phyloP scores from a whole-genome alignment of 1,284 basidiomycete species.

The Fomitopsis palustris region DNA sequence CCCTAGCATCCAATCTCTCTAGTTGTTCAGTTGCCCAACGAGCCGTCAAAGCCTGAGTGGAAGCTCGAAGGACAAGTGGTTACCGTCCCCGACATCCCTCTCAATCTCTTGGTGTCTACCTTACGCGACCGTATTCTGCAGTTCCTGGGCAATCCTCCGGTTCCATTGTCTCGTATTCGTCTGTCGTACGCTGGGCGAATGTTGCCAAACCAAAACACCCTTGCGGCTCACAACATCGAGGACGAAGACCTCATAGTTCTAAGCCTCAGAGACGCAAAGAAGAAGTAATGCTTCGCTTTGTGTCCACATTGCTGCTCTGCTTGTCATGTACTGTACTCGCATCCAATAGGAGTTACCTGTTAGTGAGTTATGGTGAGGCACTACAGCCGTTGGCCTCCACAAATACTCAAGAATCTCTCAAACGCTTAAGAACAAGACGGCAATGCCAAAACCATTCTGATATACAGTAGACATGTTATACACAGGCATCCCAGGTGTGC shows the following conservation, averaged over 20 bases:
- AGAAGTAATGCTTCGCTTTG: slow-evolving; percentile 43
- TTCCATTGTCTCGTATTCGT: slow-evolving; percentile 77
- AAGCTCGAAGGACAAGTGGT: slow-evolving; percentile 82
- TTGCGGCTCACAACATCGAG: slow-evolving; percentile 86
- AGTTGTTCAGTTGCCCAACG: slow-evolving; percentile 76
- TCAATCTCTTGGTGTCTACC: slow-evolving; percentile 80
- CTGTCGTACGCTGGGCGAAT: slow-evolving; percentile 78
- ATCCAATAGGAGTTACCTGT: not conserved
- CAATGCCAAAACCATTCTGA: not conserved
- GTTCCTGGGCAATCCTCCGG: slow-evolving; percentile 52
- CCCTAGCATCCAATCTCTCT: slow-evolving; percentile 78
- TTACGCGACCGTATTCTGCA: slow-evolving; percentile 83
- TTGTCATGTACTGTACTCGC: not conserved
- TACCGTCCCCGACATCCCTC: slow-evolving; percentile 74
- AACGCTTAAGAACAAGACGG: not conserved
- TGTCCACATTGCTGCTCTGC: not conserved
- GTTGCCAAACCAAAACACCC: slow-evolving; percentile 79
- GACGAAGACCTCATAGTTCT: slow-evolving; percentile 81
- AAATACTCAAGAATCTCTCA: not conserved
- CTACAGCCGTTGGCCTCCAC: too few relatives aligned
- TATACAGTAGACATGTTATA: slow-evolving; percentile 4
- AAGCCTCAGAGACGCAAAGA: slow-evolving; percentile 73
- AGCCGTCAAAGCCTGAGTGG: slow-evolving; percentile 85
- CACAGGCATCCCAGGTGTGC: not conserved
- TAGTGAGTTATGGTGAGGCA: not conserved